These are phyloP conservation scores for Daldinia loculata DNA, from an alignment of 495 filamentous ascomycete genomes.

Conservation along the genomic window DNA sequence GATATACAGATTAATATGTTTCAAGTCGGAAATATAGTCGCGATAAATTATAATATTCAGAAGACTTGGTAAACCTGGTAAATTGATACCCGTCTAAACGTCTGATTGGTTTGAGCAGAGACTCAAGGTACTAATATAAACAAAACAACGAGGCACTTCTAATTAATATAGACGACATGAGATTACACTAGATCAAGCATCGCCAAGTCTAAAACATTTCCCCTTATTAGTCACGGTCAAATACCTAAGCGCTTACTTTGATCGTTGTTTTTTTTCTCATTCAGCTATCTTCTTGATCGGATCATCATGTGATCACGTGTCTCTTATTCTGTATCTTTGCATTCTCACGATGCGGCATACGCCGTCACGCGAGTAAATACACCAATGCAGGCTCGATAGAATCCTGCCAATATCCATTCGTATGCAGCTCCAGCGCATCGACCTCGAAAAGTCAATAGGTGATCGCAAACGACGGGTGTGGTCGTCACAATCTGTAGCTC, in stretches of 20 bases:
- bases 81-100: neutral
- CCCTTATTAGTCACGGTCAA: neutral
- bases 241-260: neutral
- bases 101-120: neutral
- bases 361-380: slow-evolving; percentile 9
- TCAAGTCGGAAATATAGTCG: too few species aligned
- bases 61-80: too few species aligned
- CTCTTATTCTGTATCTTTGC: slow-evolving; percentile 13
- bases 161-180: neutral
- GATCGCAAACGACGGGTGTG: slow-evolving; percentile 1
- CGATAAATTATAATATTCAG: too few species aligned
- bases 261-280: slow-evolving; percentile 18
- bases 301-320: slow-evolving; percentile 32
- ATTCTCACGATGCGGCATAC: slow-evolving; percentile 7
- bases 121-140: neutral
- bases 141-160: neutral
- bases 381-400: slow-evolving; percentile 2
- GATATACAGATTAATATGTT: too few species aligned
- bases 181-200: neutral
- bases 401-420: slow-evolving; percentile 6
- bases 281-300: slow-evolving; percentile 29
- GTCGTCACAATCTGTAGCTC: neutral
- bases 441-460: neutral
- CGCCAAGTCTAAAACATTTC: neutral
- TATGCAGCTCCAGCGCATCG: slow-evolving; percentile 1